Conservation (phyloP, 345 rosid genomes). For the Atalantia buxifolia region DNA sequence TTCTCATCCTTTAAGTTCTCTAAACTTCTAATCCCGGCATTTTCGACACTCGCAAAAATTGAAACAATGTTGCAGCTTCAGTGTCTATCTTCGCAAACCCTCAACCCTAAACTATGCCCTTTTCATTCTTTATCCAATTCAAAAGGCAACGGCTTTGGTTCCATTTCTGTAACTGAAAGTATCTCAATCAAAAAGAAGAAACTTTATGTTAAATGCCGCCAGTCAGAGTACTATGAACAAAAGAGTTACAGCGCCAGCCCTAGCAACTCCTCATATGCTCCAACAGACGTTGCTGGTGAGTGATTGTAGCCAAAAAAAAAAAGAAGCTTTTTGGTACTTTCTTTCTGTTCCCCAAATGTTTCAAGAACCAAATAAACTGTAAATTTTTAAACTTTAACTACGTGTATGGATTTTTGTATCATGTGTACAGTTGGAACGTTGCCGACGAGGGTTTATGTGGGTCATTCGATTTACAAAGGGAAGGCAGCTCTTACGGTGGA, state of each 20-base stretch:
- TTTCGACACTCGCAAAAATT: not conserved
- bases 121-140: conserved; percentile 14
- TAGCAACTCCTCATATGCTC: conserved; percentile 27
- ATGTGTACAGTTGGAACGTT: conserved; percentile 39
- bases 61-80: conserved; percentile 37
- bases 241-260: conserved; percentile 24
- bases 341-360: not conserved
- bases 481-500: conserved; percentile 87
- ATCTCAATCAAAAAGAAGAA: conserved; percentile 19
- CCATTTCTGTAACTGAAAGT: conserved; percentile 20
- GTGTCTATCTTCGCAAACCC: conserved; percentile 29
- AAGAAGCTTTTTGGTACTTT: not conserved
- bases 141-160: conserved; percentile 6
- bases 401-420: not conserved
- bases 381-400: not conserved
- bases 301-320: not conserved
- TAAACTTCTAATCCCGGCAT: not conserved
- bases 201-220: conserved; percentile 53
- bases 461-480: conserved; percentile 92
- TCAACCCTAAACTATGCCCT: conserved; percentile 19
- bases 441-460: conserved; percentile 58
- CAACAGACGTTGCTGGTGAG: conserved; percentile 26
- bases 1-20: not conserved
- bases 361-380: not conserved
- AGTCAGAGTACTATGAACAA: conserved; percentile 51